Base-by-base conservation (phyloP, 2,329 filamentous ascomycete genomes). In the Ceratocystis papillata region DNA sequence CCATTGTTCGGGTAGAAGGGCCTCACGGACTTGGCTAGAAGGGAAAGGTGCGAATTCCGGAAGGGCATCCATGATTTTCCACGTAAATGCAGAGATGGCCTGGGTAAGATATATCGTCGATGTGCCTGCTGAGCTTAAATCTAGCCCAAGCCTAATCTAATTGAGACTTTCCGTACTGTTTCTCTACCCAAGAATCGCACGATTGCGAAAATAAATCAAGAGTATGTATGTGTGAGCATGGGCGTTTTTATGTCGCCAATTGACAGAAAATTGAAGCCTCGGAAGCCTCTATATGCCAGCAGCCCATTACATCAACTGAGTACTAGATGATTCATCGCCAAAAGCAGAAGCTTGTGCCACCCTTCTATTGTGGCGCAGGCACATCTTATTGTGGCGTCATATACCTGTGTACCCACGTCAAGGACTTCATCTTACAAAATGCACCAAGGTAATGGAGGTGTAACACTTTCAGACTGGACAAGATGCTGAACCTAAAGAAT, bases 1-100 rank as follows among this genome's bases (percentile, higher is more conserved):
- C 91, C 91, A 96, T 75, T 96, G 89, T 63, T 80, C 76, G 2
- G 84, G 76, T 48, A 81, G 79, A 68, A 96, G 81, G 70, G 82
- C 81, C 70, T 82, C 81, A 72, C 85, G 85, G 77, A 90, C 85
- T 65, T 79, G 77, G 44, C 82, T 77, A 68, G 86, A 81, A 20
- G 92, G 93, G 71, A 94, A 91, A 22, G 88, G 83, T 67, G 88
- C 90, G 75, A 96, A 81, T 44, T 86, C 81, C 53, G 90, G 90
- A 62, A 92, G 77, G 65, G 77, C 73, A 71, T 75, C 71, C 77
- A 80, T 80, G 62, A 62, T 70, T 8, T 7, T 53, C n/a, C n/a
- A 22, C 8, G 48, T 53, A 25, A 53, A 53, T 53, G 7, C n/a
- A 53, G n/a, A 53, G 22, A 12, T 20, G 7, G 48, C 10, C 48